Base-by-base conservation (phyloP, 441 rosid species). In the Pelargonium citronellum region DNA sequence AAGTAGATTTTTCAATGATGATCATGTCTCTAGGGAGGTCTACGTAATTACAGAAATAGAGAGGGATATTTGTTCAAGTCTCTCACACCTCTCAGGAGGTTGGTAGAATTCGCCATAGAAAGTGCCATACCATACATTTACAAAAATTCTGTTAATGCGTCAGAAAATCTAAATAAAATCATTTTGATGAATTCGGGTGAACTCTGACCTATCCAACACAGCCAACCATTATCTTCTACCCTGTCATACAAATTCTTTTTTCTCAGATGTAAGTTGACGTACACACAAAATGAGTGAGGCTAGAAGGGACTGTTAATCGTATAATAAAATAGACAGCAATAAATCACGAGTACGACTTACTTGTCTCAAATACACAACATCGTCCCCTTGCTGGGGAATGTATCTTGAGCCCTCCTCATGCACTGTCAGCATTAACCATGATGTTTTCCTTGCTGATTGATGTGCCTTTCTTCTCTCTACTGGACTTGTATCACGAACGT, bases 321-420 rank as follows among this genome's bases (percentile, higher is more conserved):
- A 58, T 27, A 58, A 58, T 27, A 58, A 19, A 58, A 58, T 69
- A 8, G 64, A 69, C 24, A 44, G 68, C 60, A 74, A 44, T 11
- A 24, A 71, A 67, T 51, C 62, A 57, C 20, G 49, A 37, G 27
- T n/a, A 37, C 43, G 58, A 71, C 89, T 68, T 71, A 89, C 99
- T 91, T 95, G 99, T 82, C 96, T 87, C 81, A 95, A 69, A 80
- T 95, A 95, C 43, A 80, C 96, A 69, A 89, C 82, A 76, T 89
- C 90, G 77, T 95, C 99, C 77, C 96, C 96, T 68, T 70, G 85
- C 73, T 95, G 99, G 43, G 99, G 99, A 77, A 92, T 92, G 80
- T 89, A 95, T 67, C 89, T 94, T 51, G 91, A 86, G 49, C 98
- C 98, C 82, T 95, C 93, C 80, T 90, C 97, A 58, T 91, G 94